phyloP scores from a whole-genome alignment of 129 eudicot species.

The Logfia minima region DNA sequence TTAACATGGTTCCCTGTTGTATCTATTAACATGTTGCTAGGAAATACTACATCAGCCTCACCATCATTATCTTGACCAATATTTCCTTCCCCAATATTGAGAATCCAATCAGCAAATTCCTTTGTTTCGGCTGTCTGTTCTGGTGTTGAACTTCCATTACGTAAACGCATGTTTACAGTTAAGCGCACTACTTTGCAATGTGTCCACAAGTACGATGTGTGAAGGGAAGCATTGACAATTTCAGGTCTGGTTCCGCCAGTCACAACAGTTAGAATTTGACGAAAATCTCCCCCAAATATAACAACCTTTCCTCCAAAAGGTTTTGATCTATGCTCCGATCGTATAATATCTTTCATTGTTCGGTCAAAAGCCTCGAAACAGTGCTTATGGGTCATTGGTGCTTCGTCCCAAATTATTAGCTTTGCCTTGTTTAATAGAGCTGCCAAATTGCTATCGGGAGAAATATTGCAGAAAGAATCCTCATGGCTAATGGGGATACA shows the following conservation, averaged over 20 bases:
- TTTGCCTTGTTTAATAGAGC: too few species aligned
- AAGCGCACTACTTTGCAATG: background rate
- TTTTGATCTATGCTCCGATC: too few species aligned
- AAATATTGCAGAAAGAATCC: too few species aligned
- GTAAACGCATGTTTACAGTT: background rate
- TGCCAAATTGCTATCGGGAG: background rate
- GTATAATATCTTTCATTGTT: too few species aligned
- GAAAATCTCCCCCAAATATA: too few species aligned
- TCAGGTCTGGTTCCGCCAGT: background rate
- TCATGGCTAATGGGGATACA: background rate
- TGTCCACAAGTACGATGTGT: background rate
- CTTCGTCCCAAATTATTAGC: too few species aligned
- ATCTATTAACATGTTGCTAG: too few species aligned
- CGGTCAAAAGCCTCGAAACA: too few species aligned
- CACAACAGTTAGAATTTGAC: background rate
- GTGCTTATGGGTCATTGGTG: too few species aligned
- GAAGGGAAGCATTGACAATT: background rate
- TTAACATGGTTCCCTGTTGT: too few species aligned
- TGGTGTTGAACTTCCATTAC: background rate
- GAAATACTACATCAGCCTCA: background rate
- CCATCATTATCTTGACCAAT: background rate
- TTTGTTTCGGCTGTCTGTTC: background rate
- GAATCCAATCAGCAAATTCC: background rate
- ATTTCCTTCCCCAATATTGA: background rate
- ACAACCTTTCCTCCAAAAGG: too few species aligned